These are phyloP conservation scores for Bryoerythrophyllum caledonicum DNA, from an alignment of 225 moss, liverwort and hornwort genomes.

Conservation along the genomic window DNA sequence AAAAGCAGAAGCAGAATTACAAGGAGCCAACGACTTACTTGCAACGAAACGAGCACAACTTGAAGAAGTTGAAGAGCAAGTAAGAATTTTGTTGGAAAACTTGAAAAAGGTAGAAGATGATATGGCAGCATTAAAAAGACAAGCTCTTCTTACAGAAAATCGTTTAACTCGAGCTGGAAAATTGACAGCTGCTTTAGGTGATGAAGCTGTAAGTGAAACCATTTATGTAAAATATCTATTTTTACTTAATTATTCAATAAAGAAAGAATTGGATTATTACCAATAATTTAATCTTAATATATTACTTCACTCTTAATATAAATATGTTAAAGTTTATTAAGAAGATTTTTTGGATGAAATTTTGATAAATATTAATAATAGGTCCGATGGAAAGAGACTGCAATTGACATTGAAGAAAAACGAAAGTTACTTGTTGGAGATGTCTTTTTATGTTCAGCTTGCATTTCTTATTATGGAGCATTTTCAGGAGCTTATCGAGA, in stretches of 20 bases:
- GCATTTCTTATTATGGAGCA: constrained; percentile 93
- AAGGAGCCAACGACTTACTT: constrained; percentile 61
- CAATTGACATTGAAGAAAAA: constrained; percentile 69
- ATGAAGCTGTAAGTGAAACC: constrained; percentile 61
- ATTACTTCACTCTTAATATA: not conserved
- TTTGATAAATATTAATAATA: not conserved
- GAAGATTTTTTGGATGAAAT: accelerated
- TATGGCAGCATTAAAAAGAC: constrained; percentile 68
- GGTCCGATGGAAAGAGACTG: constrained; percentile 86
- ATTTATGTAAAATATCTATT: too few relatives aligned
- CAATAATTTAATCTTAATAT: too few relatives aligned
- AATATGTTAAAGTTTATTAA: not conserved
- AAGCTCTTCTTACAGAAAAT: constrained; percentile 81
- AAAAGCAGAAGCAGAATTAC: constrained; percentile 69
- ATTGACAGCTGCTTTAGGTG: constrained; percentile 83
- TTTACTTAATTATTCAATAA: too few relatives aligned
- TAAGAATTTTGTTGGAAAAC: constrained; percentile 54
- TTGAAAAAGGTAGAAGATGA: constrained; percentile 71
- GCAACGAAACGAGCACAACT: constrained; percentile 65
- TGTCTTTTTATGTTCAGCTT: constrained; percentile 85
- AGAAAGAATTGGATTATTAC: too few relatives aligned
- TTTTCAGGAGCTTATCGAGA: constrained; percentile 81
- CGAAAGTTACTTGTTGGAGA: constrained; percentile 81
- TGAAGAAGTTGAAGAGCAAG: constrained; percentile 73
- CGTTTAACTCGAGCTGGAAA: constrained; percentile 81